These are phyloP conservation scores for Acanthamoeba rhysodes DNA, from an alignment of 208 protist genomes.

Conservation along the genomic window DNA sequence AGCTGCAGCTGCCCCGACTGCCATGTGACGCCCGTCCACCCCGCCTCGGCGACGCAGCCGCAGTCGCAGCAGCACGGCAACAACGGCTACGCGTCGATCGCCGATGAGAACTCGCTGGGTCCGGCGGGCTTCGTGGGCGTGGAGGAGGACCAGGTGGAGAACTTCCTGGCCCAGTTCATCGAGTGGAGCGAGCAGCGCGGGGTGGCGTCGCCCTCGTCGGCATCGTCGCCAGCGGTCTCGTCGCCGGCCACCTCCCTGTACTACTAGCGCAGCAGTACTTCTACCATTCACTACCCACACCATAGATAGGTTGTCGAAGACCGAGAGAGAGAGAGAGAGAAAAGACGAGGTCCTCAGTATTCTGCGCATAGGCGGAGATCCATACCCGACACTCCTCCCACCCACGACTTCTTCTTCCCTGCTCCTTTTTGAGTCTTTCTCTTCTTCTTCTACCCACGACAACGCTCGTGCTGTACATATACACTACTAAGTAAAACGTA, in stretches of 20 bases:
- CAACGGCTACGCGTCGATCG: background rate
- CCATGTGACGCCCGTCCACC: background rate
- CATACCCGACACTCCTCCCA: too few species aligned
- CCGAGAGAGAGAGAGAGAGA: background rate
- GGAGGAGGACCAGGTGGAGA: background rate
- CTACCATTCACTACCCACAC: background rate
- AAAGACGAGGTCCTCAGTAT: too few species aligned
- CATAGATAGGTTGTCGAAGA: background rate
- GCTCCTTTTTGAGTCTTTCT: background rate
- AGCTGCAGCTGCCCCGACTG: conserved; percentile 41
- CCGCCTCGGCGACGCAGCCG: background rate
- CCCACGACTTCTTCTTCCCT: background rate
- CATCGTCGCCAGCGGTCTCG: background rate
- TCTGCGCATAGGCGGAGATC: conserved; percentile 7
- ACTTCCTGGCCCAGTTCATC: conserved; percentile 34
- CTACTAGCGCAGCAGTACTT: background rate
- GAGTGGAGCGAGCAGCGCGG: conserved; percentile 53
- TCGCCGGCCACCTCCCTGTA: conserved; percentile 33
- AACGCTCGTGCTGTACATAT: background rate
- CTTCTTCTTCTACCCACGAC: background rate
- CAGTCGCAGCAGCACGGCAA: background rate
- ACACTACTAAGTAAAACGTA: background rate
- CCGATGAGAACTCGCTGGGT: background rate
- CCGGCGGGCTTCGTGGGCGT: background rate
- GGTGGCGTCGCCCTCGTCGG: background rate